These are phyloP conservation scores for Durusdinium trenchii DNA, from an alignment of 73 alveolate genomes.

Conservation along the genomic window DNA sequence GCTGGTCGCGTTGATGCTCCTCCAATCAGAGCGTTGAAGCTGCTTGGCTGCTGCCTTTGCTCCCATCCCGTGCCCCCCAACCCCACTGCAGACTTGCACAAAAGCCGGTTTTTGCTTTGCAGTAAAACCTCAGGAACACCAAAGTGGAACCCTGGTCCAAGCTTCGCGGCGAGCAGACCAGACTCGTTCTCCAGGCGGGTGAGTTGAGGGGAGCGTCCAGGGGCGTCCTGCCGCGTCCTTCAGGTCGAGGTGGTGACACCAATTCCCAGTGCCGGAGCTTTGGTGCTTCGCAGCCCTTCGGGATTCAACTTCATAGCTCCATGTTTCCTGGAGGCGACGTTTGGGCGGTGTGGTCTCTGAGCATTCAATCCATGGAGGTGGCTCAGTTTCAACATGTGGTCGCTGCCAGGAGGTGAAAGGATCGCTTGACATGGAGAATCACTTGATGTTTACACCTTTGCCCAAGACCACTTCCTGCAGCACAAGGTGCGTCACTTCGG, in stretches of 20 bases:
- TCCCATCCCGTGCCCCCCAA: not conserved
- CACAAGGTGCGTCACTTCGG: not conserved
- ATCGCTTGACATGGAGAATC: too few relatives aligned
- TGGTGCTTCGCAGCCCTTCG: slow-evolving; percentile 51
- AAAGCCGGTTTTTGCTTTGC: not conserved
- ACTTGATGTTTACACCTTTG: not conserved
- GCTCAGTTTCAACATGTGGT: not conserved
- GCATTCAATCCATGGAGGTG: not conserved
- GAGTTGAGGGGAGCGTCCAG: not conserved
- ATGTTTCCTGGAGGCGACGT: slow-evolving; percentile 17
- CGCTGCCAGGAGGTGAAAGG: too few relatives aligned
- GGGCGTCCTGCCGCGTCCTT: not conserved
- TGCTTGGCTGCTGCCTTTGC: not conserved
- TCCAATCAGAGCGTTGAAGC: slow-evolving; percentile 18
- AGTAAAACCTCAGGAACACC: not conserved
- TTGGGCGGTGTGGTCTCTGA: not conserved
- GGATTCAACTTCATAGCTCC: slow-evolving; percentile 24
- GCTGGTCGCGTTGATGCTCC: slow-evolving; percentile 76
- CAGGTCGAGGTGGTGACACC: slow-evolving; percentile 33
- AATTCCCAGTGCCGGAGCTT: slow-evolving; percentile 22
- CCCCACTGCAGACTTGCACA: not conserved
- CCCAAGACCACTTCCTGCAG: slow-evolving; percentile 2
- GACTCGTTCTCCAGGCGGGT: slow-evolving; percentile 24
- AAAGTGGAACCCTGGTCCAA: slow-evolving; percentile 32
- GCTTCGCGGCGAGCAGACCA: slow-evolving; percentile 14